Evolutionary conservation across 1,284 basidiomycete genomes (phyloP).

Genomic region (Pseudozyma tsukubaensis): DNA sequence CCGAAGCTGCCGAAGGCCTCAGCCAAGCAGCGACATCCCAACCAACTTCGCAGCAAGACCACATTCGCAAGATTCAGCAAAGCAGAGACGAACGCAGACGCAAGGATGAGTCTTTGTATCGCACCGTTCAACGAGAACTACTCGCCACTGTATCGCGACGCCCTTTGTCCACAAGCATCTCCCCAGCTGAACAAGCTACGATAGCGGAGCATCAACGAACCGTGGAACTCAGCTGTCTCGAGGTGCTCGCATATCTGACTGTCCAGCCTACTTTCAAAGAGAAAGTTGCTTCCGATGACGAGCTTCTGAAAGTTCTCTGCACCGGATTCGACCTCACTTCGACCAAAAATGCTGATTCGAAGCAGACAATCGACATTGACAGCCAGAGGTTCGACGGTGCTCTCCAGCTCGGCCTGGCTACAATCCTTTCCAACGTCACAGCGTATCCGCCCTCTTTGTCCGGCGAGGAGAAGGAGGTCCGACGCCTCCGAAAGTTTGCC

Average conservation of each 20-base stretch:
- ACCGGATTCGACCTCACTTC: conserved; percentile 12
- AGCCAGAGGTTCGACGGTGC: conserved; percentile 40
- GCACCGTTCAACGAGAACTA: conserved; percentile 15
- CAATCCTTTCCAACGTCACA: conserved; percentile 48
- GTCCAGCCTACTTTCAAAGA: conserved; percentile 41
- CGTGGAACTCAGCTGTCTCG: conserved; percentile 46
- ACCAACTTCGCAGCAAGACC: conserved; percentile 28
- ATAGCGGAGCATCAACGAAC: conserved; percentile 8
- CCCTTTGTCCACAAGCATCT: background rate
- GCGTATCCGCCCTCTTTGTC: conserved; percentile 48
- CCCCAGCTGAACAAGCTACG: background rate
- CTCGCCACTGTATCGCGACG: background rate
- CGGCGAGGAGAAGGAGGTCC: conserved; percentile 55
- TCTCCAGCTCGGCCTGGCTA: conserved; percentile 53
- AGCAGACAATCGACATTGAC: conserved; percentile 12
- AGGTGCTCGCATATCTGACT: conserved; percentile 58
- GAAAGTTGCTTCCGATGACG: conserved; percentile 16
- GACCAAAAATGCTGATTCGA: background rate
- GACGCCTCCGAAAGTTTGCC: conserved; percentile 53
- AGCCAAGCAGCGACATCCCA: conserved; percentile 23
- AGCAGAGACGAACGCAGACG: conserved; percentile 19
- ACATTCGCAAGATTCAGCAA: conserved; percentile 26
- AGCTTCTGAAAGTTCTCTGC: conserved; percentile 41
- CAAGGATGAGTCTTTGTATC: conserved; percentile 30
- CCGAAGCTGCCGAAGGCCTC: conserved; percentile 25